Base-by-base conservation (phyloP, 805 yeast genomes). In the Yarrowia divulgata region DNA sequence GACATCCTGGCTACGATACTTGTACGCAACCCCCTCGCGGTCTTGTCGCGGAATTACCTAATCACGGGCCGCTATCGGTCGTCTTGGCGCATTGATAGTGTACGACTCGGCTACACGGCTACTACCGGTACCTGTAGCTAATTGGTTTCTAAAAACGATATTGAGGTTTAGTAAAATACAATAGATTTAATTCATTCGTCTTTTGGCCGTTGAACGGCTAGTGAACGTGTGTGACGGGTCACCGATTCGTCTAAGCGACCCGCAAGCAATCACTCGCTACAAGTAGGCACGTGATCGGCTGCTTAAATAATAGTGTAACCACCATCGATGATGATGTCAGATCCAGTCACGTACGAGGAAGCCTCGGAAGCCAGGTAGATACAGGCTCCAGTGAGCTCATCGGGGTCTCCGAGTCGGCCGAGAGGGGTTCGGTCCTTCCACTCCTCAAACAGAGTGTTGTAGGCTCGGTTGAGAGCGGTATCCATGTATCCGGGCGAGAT, bases 401-500 rank as follows among this genome's bases (percentile, higher is more conserved):
- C 88, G 72, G 89, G 89, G 74, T 87, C 88, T 66, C 90, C 90
- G 81, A 87, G 83, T 78, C 90, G 84, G 76, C 87, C 86, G 85
- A 86, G 80, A 50, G 90, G 90, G 64, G 88, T 85, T 77, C 86
- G 85, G 71, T 81, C 78, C 78, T 85, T 87, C 90, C 90, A 87
- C 79, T 87, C 87, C 62, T 74, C 71, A 75, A 81, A 81, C 70
- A 80, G 73, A 40, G 87, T 83, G 62, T 84, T 77, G 73, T 85
- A 88, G 71, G 88, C 82, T 73, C 86, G 84, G 77, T 88, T 88
- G 78, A 87, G 84, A 35, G 90, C 89, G 37, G 90, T 88, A 76
- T 86, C 88, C 79, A 87, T 87, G 81, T 87, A 88, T 40, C 90
- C 91, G 19, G 91, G 90, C 43, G 88, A 83, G 76, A 87, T 84